Evolutionary conservation across 2,329 filamentous ascomycete species (phyloP).

Genomic region (Hypoxylon sp.): DNA sequence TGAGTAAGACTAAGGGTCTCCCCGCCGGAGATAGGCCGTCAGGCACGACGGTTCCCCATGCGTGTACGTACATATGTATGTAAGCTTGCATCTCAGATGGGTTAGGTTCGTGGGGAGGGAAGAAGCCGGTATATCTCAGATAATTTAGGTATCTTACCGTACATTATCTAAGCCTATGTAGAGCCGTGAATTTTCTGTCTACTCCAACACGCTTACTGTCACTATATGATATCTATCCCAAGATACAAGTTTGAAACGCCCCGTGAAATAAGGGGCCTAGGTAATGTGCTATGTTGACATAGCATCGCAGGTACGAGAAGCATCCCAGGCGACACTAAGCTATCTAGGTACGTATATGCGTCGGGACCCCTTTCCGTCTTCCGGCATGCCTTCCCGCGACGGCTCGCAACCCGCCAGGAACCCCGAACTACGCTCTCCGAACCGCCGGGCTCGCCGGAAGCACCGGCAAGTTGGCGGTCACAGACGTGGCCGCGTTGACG

Average conservation of each 20-base stretch:
- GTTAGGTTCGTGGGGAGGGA: slow-evolving; percentile 17
- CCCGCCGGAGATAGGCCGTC: slow-evolving; percentile 5
- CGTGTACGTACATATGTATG: slow-evolving; percentile 9
- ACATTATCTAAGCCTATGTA: slow-evolving; percentile 10
- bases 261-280: neutral
- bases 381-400: neutral
- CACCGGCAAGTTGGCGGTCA: neutral
- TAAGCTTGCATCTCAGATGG: slow-evolving; percentile 8
- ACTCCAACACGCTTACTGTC: neutral
- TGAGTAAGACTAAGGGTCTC: slow-evolving; percentile 14
- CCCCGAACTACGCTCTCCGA: neutral
- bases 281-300: neutral
- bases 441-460: slow-evolving; percentile 3
- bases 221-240: neutral
- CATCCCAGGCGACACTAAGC: neutral
- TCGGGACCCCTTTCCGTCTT: neutral
- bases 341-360: neutral
- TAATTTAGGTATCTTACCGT: neutral
- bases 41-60: slow-evolving; percentile 9
- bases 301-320: neutral
- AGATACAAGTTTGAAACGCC: neutral
- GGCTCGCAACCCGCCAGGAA: neutral
- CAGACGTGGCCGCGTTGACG: neutral
- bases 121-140: neutral
- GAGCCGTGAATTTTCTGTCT: neutral